phyloP scores from a whole-genome alignment of 257 asterid species.

The Nicotiana otophora region DNA sequence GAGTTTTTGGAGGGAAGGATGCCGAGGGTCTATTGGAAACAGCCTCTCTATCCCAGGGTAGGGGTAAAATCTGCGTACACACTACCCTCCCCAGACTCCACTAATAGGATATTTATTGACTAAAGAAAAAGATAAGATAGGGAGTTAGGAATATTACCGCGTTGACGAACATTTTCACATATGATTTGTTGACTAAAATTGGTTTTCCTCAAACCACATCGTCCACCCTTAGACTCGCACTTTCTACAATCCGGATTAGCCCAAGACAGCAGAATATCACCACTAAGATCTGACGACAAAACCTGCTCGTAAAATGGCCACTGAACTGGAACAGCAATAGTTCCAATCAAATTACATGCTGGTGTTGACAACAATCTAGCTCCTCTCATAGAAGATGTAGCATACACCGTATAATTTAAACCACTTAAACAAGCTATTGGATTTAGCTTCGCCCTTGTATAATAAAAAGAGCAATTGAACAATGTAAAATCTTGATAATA shows the following conservation, averaged over 20 bases:
- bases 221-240: constrained; percentile 42
- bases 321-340: constrained; percentile 47
- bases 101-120: too few relatives aligned
- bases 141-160: constrained; percentile 16
- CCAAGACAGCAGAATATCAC: constrained; percentile 38
- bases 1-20: too few relatives aligned
- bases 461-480: constrained; percentile 41
- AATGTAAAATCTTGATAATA: constrained; percentile 31
- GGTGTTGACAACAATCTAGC: constrained; percentile 19
- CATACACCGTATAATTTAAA: constrained; percentile 30
- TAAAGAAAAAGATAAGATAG: too few relatives aligned
- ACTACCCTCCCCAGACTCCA: too few relatives aligned
- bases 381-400: constrained; percentile 29
- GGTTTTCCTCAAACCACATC: constrained; percentile 29
- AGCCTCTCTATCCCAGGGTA: too few relatives aligned
- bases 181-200: constrained; percentile 15
- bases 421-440: constrained; percentile 52
- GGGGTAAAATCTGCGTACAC: too few relatives aligned
- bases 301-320: constrained; percentile 32
- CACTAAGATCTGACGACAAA: constrained; percentile 41
- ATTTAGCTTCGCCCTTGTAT: constrained; percentile 5
- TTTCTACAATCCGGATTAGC: constrained; percentile 33
- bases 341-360: constrained; percentile 23
- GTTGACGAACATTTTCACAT: constrained; percentile 27
- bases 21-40: too few relatives aligned